These are phyloP conservation scores for Cladorrhinum samala DNA, from an alignment of 495 filamentous ascomycete genomes.

Conservation along the genomic window DNA sequence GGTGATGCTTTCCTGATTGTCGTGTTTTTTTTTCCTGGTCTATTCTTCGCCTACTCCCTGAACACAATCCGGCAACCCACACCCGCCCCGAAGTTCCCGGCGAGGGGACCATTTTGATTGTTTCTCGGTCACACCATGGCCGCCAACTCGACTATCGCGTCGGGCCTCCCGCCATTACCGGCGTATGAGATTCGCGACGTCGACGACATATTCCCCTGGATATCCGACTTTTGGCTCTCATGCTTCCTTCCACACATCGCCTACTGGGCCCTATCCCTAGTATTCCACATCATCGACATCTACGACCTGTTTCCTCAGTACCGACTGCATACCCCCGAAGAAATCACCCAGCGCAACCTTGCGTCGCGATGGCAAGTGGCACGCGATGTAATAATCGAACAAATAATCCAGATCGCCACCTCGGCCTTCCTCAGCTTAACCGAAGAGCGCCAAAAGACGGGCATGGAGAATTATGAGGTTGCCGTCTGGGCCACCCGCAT, in stretches of 20 bases:
- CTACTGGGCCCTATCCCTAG: conserved; percentile 81
- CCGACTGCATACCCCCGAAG: conserved; percentile 85
- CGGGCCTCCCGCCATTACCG: conserved; percentile 69
- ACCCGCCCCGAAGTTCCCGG: no score
- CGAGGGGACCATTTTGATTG: conserved; percentile 16
- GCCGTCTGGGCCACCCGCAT: conserved; percentile 74
- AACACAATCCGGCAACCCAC: neutral
- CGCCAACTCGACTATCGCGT: conserved; percentile 37
- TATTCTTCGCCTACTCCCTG: neutral
- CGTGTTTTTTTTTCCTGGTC: neutral
- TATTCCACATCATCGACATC: conserved; percentile 81
- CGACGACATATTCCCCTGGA: conserved; percentile 62
- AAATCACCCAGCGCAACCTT: conserved; percentile 79
- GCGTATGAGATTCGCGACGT: conserved; percentile 60
- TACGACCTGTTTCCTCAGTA: conserved; percentile 80
- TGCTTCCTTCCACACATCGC: conserved; percentile 71
- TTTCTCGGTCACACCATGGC: conserved; percentile 22
- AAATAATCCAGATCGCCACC: conserved; percentile 73
- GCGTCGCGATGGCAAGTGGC: conserved; percentile 76
- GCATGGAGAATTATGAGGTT: conserved; percentile 76
- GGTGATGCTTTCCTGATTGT: neutral
- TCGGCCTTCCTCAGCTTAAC: conserved; percentile 55
- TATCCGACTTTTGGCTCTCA: conserved; percentile 74
- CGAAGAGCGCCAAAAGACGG: conserved; percentile 58
- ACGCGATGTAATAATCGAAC: conserved; percentile 81